Evolutionary conservation across 78 protist species (phyloP).

Genomic region (Protostelium mycophagum): DNA sequence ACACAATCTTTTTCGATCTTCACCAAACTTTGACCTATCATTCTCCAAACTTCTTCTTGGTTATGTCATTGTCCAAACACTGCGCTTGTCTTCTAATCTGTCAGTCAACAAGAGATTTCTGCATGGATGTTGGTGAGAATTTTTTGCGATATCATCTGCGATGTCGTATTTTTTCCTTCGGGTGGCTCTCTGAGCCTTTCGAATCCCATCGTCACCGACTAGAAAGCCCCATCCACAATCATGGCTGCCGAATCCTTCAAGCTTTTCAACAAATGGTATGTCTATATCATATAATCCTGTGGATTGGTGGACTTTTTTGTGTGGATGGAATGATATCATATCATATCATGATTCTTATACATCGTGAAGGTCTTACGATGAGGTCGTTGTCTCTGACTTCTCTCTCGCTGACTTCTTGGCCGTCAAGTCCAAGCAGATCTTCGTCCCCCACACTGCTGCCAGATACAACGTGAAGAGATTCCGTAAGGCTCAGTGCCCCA

Average conservation of each 20-base stretch:
- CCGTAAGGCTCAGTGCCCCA: conserved; percentile 99
- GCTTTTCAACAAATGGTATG: neutral
- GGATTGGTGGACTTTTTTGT: neutral
- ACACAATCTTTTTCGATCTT: no score
- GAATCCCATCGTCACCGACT: neutral
- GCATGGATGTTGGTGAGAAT: neutral
- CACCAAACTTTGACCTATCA: no score
- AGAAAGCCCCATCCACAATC: neutral
- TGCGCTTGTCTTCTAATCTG: no score
- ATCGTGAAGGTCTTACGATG: conserved; percentile 46
- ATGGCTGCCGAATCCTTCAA: neutral
- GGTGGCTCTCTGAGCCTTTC: neutral
- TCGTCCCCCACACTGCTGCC: conserved; percentile 99
- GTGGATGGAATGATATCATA: neutral
- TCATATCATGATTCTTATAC: no score
- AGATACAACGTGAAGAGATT: conserved; percentile 95
- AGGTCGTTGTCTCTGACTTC: conserved; percentile 42
- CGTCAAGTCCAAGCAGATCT: conserved; percentile 73
- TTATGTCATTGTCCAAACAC: no score
- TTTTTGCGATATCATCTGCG: neutral
- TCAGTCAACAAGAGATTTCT: no score
- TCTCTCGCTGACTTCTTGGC: conserved; percentile 91
- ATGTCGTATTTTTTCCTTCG: neutral
- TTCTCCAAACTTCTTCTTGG: no score
- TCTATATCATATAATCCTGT: neutral